A percentile compares a stretch with the other conserved stretches of the same genome.
phyloP scores from a whole-genome alignment of 345 rosid genomes.

The Bruguiera parviflora region DNA sequence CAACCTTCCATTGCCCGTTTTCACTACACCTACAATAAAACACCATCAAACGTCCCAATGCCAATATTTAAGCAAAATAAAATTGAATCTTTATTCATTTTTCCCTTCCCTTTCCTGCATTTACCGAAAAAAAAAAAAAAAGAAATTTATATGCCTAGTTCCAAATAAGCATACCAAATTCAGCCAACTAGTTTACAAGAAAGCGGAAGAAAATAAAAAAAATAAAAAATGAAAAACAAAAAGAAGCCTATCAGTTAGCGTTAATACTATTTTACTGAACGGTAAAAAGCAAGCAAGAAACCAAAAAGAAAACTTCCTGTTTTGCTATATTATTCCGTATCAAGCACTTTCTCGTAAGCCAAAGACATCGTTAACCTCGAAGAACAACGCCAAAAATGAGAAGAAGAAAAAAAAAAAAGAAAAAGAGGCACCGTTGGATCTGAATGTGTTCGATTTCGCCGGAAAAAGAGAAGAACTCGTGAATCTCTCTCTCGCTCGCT shows the following conservation, averaged over 20 bases:
- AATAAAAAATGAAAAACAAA: constrained; percentile 6
- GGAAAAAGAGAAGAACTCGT: constrained; percentile 96
- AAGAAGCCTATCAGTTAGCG: too few species aligned
- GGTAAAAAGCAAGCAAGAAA: too few species aligned
- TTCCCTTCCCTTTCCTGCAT: too few species aligned
- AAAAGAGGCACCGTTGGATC: constrained; percentile 45
- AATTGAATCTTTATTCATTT: too few species aligned
- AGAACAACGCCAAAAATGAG: background rate
- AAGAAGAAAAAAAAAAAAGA: background rate
- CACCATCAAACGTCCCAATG: too few species aligned
- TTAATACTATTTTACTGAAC: background rate
- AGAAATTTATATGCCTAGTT: background rate
- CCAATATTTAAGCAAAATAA: too few species aligned
- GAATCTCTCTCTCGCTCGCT: constrained; percentile 94
- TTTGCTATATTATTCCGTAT: background rate
- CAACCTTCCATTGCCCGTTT: constrained; percentile 46
- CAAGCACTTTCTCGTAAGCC: constrained; percentile 16
- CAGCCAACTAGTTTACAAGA: too few species aligned
- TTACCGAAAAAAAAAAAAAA: too few species aligned
- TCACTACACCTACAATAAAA: constrained; percentile 40
- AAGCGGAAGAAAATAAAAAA: background rate
- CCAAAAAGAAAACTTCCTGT: too few species aligned
- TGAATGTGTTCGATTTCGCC: constrained; percentile 77
- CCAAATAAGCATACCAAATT: too few species aligned
- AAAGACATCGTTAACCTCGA: constrained; percentile 8